Evolutionary conservation across 257 asterid species (phyloP), one percentile per base, ranked within the genome.

Genomic region (Gynochthodes officinalis): DNA sequence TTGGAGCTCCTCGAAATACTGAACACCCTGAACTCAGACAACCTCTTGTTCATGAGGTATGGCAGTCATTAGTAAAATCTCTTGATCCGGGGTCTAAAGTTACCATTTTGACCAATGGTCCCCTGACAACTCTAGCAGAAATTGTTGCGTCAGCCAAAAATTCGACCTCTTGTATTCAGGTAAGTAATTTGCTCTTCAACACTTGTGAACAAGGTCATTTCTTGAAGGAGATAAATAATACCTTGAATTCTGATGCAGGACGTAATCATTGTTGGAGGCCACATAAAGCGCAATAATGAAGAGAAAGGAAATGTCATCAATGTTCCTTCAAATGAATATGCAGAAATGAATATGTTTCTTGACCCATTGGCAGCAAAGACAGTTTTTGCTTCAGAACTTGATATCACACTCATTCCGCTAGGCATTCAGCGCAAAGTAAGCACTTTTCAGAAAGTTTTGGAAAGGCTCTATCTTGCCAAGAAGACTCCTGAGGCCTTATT

Each of bases 301-400:
- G 84, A 84, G 44, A 82, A 73, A 71, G 97, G 96, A 79, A 92
- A 92, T 75, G 88, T 88, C 48, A 76, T 87, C 61, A 86, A 82
- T 75, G 83, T 83, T 73, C 88, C 90, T 44, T 78, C 87, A 74
- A 88, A 89, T 49, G 69, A 81, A 69, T 79, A 81, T 50, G 90
- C 98, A 23, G 98, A 90, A 64, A 81, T 90, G 61, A 92, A 92
- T 48, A 84, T 90, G 88, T 92, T 86, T 82, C 94, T 92, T 55
- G 98, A 92, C 58, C 97, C 97, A 60, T 77, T 85, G 65, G 97
- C 93, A 35, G 97, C 97, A 76, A 77, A 87, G 60, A 73, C 67
- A 50, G 96, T 90, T 71, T 73, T 92, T 23, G 62, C 60, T 6
- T 87, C 95, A 33, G 76, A 76, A 42, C 81, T 79, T 23, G 83